Percentiles rank a stretch among this genome's conserved stretches.
These are phyloP conservation scores for Diaporthe batatas DNA, from an alignment of 2,329 filamentous ascomycete genomes.

Conservation along the genomic window DNA sequence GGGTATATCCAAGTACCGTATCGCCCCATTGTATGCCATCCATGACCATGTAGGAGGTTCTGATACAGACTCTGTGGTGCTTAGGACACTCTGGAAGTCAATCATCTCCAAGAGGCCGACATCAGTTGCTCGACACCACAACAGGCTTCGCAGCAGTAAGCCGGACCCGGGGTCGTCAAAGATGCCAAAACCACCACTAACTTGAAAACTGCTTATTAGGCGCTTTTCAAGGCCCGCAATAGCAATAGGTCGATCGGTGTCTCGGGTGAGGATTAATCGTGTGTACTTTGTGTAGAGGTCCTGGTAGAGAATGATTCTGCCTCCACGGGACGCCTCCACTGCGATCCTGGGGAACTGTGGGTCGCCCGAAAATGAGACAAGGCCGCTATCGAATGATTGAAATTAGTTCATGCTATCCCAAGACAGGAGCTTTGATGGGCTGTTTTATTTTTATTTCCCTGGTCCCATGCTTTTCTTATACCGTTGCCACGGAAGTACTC, in stretches of 20 bases:
- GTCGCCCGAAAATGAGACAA: background rate
- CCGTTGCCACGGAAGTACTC: slow-evolving; percentile 37
- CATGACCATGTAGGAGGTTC: slow-evolving; percentile 31
- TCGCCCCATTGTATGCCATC: slow-evolving; percentile 29
- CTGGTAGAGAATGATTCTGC: slow-evolving; percentile 47
- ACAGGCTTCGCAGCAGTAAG: slow-evolving; percentile 47
- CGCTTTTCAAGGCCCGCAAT: slow-evolving; percentile 51
- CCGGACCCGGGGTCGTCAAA: slow-evolving; percentile 43
- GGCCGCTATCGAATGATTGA: background rate
- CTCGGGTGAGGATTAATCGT: slow-evolving; percentile 45
- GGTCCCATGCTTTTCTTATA: background rate
- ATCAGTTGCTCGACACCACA: slow-evolving; percentile 46
- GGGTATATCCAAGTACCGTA: background rate
- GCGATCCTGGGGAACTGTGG: background rate
- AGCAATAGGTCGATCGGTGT: slow-evolving; percentile 49
- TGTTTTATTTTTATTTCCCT: background rate
- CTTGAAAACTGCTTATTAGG: slow-evolving; percentile 43
- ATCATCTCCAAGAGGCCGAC: background rate
- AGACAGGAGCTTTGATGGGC: background rate
- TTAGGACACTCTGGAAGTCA: background rate
- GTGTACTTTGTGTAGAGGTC: slow-evolving; percentile 50
- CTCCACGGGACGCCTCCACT: slow-evolving; percentile 18
- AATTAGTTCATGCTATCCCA: background rate
- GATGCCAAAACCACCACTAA: slow-evolving; percentile 49
- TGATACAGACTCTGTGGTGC: accelerated